These are phyloP conservation scores for Tritrichomonas musculus DNA, from an alignment of 208 protist genomes.

Conservation along the genomic window DNA sequence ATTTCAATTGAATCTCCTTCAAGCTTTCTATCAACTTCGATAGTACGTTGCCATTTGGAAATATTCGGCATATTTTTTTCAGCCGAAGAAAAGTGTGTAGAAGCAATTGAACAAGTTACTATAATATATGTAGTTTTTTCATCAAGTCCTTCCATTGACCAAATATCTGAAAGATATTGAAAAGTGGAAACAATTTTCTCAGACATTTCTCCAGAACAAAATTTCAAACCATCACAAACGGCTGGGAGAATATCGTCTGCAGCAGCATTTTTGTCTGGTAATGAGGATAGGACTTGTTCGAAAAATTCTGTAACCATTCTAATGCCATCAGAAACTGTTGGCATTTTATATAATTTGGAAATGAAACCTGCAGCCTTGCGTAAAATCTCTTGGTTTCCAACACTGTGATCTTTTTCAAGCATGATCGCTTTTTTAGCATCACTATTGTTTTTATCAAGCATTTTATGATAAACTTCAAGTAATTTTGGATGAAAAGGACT, in stretches of 20 bases:
- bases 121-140: constrained; percentile 29
- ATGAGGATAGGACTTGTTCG: background rate
- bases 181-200: constrained; percentile 1
- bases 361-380: background rate
- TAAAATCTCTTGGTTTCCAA: background rate
- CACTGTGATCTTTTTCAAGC: background rate
- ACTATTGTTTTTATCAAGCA: background rate
- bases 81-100: background rate
- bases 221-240: background rate
- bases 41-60: too few relatives aligned
- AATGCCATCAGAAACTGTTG: background rate
- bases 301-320: background rate
- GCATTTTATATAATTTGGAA: background rate
- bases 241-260: constrained; percentile 29
- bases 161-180: background rate
- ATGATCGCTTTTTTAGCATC: background rate
- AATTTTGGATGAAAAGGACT: constrained; percentile 19
- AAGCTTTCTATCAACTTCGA: too few relatives aligned
- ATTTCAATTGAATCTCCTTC: too few relatives aligned
- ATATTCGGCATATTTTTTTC: background rate
- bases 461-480: background rate
- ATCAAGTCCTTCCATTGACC: background rate
- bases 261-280: constrained; percentile 1
- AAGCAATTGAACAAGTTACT: background rate
- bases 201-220: background rate